phyloP scores from a whole-genome alignment of 306 rosid species.

The Cyamopsis tetragonoloba region DNA sequence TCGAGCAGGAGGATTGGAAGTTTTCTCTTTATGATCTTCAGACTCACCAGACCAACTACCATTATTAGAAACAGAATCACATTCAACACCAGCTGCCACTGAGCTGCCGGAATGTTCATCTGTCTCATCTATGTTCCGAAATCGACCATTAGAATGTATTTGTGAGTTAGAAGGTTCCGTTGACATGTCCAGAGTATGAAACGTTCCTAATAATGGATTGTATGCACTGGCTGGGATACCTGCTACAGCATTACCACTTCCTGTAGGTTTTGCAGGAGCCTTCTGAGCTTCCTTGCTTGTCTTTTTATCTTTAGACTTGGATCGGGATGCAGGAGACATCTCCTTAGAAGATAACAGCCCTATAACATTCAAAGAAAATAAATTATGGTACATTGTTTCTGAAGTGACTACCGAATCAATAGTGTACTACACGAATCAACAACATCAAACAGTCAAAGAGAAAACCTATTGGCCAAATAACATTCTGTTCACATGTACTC shows the following conservation, averaged over 20 bases:
- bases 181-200: constrained; percentile 60
- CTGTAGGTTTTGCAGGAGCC: constrained; percentile 51
- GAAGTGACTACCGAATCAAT: background rate
- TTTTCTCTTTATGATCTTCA: constrained; percentile 74
- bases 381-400: background rate
- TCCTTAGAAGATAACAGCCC: constrained; percentile 30
- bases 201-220: constrained; percentile 77
- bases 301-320: constrained; percentile 81
- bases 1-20: constrained; percentile 42
- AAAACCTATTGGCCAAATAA: background rate
- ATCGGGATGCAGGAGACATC: constrained; percentile 82
- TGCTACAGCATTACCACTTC: constrained; percentile 53
- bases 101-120: constrained; percentile 66
- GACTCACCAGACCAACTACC: constrained; percentile 98
- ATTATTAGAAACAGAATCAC: constrained; percentile 83
- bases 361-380: constrained; percentile 20
- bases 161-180: constrained; percentile 42
- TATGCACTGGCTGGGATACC: constrained; percentile 78
- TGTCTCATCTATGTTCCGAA: constrained; percentile 74
- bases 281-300: constrained; percentile 56
- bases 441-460: background rate
- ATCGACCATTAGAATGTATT: constrained; percentile 63
- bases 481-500: no score
- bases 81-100: constrained; percentile 50
- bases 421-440: background rate